A percentile compares a stretch with the other conserved stretches of the same genome.
Conservation (phyloP, 2,329 filamentous ascomycete species). For the Juglanconis juglandina region DNA sequence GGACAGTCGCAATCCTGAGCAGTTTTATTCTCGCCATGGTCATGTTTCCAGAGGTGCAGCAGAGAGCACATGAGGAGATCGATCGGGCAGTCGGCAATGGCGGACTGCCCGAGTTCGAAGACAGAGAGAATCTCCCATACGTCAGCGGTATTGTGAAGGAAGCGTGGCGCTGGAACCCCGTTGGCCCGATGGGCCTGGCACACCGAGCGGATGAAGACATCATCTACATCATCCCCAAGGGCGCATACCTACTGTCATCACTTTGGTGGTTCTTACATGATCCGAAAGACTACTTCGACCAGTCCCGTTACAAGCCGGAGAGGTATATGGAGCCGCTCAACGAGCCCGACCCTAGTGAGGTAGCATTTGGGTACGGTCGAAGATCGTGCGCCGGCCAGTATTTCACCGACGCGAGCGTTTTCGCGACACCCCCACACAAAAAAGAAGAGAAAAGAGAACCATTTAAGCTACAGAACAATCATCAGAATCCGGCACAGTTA, state of each 20-base stretch:
- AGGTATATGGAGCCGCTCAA: slow-evolving; percentile 11
- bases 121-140: slow-evolving; percentile 28
- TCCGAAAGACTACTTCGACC: slow-evolving; percentile 2
- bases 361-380: slow-evolving; percentile 12
- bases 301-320: slow-evolving; percentile 12
- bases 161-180: slow-evolving; percentile 28
- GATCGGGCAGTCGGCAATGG: slow-evolving; percentile 24
- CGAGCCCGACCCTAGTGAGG: background rate
- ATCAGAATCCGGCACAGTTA: too few species aligned
- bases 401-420: slow-evolving; percentile 12
- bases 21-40: slow-evolving; percentile 46
- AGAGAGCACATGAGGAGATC: slow-evolving; percentile 19
- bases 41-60: slow-evolving; percentile 42
- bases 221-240: slow-evolving; percentile 25
- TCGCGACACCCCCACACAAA: background rate
- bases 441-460: too few species aligned
- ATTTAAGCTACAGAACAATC: too few species aligned
- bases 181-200: slow-evolving; percentile 33
- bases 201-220: slow-evolving; percentile 34
- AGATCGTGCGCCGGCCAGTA: slow-evolving; percentile 9
- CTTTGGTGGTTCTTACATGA: slow-evolving; percentile 23
- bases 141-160: slow-evolving; percentile 29
- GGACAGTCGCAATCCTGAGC: slow-evolving; percentile 31
- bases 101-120: slow-evolving; percentile 25
- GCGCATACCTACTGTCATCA: background rate